Conservation (phyloP, 371 early-diverging fungal genomes). For the Zychaea mexicana region DNA sequence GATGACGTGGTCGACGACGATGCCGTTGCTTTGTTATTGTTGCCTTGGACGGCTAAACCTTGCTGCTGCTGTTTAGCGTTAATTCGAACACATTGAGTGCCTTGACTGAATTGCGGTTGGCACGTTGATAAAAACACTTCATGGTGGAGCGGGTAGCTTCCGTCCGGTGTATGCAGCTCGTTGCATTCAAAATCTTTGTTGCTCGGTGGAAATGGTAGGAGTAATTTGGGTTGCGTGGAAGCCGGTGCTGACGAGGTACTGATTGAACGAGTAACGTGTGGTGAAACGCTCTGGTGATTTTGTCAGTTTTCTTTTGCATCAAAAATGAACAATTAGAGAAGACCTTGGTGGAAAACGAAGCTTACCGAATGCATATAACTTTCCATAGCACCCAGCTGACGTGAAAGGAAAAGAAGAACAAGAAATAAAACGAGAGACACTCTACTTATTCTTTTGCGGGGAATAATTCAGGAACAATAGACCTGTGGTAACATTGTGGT, state of each 20-base stretch:
- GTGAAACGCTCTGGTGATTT: conserved; percentile 7
- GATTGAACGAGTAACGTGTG: conserved; percentile 13
- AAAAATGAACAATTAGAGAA: not conserved
- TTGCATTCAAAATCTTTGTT: conserved; percentile 46
- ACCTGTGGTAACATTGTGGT: too few relatives aligned
- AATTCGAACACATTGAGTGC: conserved; percentile 47
- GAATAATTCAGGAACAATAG: too few relatives aligned
- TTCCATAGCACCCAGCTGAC: conserved; percentile 20
- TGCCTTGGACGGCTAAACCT: not conserved
- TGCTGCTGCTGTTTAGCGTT: conserved; percentile 25
- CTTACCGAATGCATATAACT: conserved; percentile 35
- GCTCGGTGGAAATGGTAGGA: conserved; percentile 40
- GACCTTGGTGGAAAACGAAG: not conserved
- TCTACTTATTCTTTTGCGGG: too few relatives aligned
- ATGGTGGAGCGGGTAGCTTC: conserved; percentile 52
- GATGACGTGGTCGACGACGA: conserved; percentile 22
- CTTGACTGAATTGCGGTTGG: conserved; percentile 51
- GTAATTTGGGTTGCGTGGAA: conserved; percentile 9
- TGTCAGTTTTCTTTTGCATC: not conserved
- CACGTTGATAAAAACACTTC: conserved; percentile 52
- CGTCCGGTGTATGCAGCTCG: conserved; percentile 59
- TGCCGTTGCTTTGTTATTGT: conserved; percentile 9
- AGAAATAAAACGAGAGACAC: too few relatives aligned
- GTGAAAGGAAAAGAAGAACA: not conserved
- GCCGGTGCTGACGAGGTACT: conserved; percentile 10